Conservation (phyloP, 202 grass and related monocot species). For the Zoysia matrella region DNA sequence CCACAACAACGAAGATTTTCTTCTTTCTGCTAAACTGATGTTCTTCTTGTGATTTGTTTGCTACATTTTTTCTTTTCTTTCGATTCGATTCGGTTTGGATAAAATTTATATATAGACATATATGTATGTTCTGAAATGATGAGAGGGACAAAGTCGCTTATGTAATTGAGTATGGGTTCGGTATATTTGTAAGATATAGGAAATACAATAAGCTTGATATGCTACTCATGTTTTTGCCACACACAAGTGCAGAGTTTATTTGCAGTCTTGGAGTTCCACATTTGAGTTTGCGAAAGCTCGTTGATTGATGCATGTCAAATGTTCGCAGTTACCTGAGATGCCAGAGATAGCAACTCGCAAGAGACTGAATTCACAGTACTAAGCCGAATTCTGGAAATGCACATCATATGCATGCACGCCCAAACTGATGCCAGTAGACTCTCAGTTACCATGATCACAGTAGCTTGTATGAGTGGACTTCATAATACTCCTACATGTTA, state of each 20-base stretch:
- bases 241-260: not conserved
- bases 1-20: conserved; percentile 16
- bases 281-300: not conserved
- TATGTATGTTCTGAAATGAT: conserved; percentile 42
- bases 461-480: conserved; percentile 15
- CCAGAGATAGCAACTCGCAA: not conserved
- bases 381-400: not conserved
- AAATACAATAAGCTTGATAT: conserved; percentile 49
- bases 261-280: not conserved
- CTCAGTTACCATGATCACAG: not conserved
- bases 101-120: conserved; percentile 28
- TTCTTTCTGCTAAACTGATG: conserved; percentile 27
- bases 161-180: conserved; percentile 40
- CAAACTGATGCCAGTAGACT: not conserved
- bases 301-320: not conserved
- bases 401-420: not conserved
- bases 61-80: conserved; percentile 23
- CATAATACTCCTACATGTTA: not conserved
- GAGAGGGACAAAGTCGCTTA: conserved; percentile 29
- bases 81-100: conserved; percentile 44
- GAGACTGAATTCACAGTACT: not conserved
- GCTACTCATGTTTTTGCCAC: not conserved
- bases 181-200: conserved; percentile 66
- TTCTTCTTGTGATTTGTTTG: conserved; percentile 49
- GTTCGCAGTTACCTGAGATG: not conserved